A percentile compares a stretch with the other conserved stretches of the same genome.
These are phyloP conservation scores for Stagonosporopsis chrysanthemi DNA, from an alignment of 2,329 filamentous ascomycete species.

Conservation along the genomic window DNA sequence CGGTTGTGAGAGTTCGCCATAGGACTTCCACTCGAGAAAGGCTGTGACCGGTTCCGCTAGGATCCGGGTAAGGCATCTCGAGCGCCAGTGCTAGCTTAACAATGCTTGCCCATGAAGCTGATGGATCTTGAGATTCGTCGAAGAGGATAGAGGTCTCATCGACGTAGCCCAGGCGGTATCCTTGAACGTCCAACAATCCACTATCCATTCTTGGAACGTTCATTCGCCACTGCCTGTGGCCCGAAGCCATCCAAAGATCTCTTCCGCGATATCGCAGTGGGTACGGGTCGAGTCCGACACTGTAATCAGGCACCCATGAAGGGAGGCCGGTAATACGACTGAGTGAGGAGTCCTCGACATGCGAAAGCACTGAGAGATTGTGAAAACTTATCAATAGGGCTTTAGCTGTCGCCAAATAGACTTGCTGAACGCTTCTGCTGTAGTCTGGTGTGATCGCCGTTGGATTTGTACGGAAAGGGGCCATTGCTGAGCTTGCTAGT, in stretches of 20 bases:
- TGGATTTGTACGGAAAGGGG: constrained; percentile 30
- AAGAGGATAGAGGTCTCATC: constrained; percentile 23
- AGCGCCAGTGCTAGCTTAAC: too few species aligned
- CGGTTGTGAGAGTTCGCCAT: too few species aligned
- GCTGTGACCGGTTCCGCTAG: too few species aligned
- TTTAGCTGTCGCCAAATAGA: constrained; percentile 28
- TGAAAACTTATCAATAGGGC: constrained; percentile 27
- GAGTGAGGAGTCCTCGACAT: constrained; percentile 32
- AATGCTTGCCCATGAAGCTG: too few species aligned
- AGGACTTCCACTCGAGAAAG: too few species aligned
- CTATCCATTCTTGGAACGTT: constrained; percentile 21
- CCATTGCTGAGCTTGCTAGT: constrained; percentile 26
- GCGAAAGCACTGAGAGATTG: constrained; percentile 33
- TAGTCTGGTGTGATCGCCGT: constrained; percentile 29
- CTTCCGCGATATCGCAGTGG: constrained; percentile 33
- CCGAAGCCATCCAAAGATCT: constrained; percentile 26
- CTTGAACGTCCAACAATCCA: constrained; percentile 31
- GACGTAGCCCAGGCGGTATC: constrained; percentile 26
- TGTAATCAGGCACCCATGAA: constrained; percentile 41
- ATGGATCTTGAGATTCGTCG: too few species aligned
- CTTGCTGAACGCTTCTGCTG: constrained; percentile 29
- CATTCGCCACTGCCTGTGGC: constrained; percentile 20
- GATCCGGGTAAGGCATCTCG: too few species aligned
- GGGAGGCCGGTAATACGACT: constrained; percentile 27
- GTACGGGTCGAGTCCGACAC: constrained; percentile 32